Evolutionary conservation across 2,329 filamentous ascomycete species (phyloP).

Genomic region (Neoscytalidium dimidiatum): DNA sequence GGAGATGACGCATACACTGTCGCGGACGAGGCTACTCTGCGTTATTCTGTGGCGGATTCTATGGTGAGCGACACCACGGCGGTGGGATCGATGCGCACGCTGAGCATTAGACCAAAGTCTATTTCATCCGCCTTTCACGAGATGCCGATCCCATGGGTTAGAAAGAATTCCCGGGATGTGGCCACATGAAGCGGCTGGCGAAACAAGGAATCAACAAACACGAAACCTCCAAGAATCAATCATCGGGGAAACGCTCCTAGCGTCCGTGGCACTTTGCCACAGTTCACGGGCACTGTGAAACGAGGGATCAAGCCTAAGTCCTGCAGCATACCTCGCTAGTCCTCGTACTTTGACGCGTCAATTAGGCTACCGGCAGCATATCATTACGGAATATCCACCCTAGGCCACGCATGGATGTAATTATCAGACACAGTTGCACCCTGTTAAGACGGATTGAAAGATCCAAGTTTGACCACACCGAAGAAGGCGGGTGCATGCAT

Average conservation of each 20-base stretch:
- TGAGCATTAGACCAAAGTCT: constrained; percentile 13
- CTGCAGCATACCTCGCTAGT: not conserved
- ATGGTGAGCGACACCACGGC: constrained; percentile 16
- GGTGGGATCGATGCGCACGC: constrained; percentile 14
- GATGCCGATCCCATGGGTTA: constrained; percentile 1
- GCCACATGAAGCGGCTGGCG: constrained; percentile 5
- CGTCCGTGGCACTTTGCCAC: not conserved
- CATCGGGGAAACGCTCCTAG: not conserved
- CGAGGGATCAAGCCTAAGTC: not conserved
- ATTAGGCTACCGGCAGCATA: not conserved
- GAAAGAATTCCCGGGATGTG: constrained; percentile 8
- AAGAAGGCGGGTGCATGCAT: not conserved
- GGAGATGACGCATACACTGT: not conserved
- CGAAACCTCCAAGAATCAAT: not conserved
- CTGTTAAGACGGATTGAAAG: not conserved
- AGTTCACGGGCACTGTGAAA: not conserved
- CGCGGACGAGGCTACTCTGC: constrained; percentile 3
- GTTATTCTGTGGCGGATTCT: constrained; percentile 13
- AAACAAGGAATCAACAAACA: constrained; percentile 1
- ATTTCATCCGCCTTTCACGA: constrained; percentile 4
- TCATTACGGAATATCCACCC: not conserved
- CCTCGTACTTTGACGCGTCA: not conserved
- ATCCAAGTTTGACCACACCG: not conserved
- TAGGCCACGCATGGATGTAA: too few relatives aligned
- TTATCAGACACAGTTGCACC: too few relatives aligned